A percentile compares a stretch with the other conserved stretches of the same genome.
phyloP scores from a whole-genome alignment of 805 yeast species.

The Priceomyces castillae region DNA sequence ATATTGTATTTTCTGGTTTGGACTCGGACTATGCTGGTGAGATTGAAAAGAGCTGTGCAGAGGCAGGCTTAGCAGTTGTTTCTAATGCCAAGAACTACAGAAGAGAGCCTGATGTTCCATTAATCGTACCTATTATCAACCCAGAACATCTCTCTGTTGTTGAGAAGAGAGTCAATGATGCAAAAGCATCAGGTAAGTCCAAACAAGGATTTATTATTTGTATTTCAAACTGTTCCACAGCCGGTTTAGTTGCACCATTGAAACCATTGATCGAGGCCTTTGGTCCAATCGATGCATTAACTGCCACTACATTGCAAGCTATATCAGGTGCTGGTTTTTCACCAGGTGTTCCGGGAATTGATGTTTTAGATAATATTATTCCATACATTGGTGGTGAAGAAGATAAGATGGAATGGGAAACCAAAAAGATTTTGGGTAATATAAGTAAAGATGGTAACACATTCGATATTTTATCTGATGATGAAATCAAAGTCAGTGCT shows the following conservation, averaged over 20 bases:
- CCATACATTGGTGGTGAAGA: constrained; percentile 97
- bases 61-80: constrained; percentile 76
- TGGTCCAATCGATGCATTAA: constrained; percentile 85
- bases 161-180: constrained; percentile 53
- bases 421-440: constrained; percentile 86
- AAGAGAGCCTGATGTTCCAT: constrained; percentile 81
- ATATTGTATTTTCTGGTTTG: constrained; percentile 89
- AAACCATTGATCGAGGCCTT: constrained; percentile 87
- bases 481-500: constrained; percentile 84
- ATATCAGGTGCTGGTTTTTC: constrained; percentile 98
- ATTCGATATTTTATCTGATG: constrained; percentile 57
- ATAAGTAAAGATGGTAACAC: constrained; percentile 50
- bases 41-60: constrained; percentile 81
- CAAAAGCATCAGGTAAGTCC: constrained; percentile 50
- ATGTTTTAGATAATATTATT: constrained; percentile 88
- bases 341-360: constrained; percentile 96
- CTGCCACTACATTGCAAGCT: constrained; percentile 93
- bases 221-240: constrained; percentile 97
- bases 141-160: constrained; percentile 82
- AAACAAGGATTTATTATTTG: constrained; percentile 86
- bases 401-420: constrained; percentile 98
- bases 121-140: constrained; percentile 93
- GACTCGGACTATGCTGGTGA: constrained; percentile 93
- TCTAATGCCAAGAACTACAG: constrained; percentile 97
- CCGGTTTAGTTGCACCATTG: constrained; percentile 94